Base-by-base conservation (phyloP, 148 eudicot species). In the Camellia lanceoleosa region DNA sequence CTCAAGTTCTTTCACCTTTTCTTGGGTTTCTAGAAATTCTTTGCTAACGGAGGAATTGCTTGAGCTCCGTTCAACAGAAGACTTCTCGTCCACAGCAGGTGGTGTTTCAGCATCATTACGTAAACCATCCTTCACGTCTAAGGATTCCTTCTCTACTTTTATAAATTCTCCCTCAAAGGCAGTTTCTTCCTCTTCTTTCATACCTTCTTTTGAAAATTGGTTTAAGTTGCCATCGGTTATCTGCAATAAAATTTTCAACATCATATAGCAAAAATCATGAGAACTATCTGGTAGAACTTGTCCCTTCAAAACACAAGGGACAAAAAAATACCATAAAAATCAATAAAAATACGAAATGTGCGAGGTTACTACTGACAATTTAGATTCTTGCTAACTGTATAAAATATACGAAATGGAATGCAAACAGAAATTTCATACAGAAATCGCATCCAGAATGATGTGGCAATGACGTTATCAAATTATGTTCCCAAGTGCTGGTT, bases 151-250 rank as follows among this genome's bases (percentile, higher is more conserved):
- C 82, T 96, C 99, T 56, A 96, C 92, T 79, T 96, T 96, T 42
- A 96, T 89, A 83, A 96, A 96, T 76, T 91, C 99, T 74, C 95
- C 99, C 56, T 96, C 98, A 49, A 87, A 79, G 70, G 81, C 80
- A 52, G 85, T 80, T 77, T 94, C 97, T 62, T 90, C 91, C 3
- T 89, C 94, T 38, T 92, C 91, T 78, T 89, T 87, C 75, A 87
- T 90, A 30, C 4, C 83, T 73, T 76, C 88, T 51, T 83, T 82
- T 51, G 68, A 91, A 84, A 51, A 49, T 66, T 82, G 86, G 44
- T 41, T 61, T 56, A 77, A 52, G n/a, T 71, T 71, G 30, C 61
- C 73, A 9, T 66, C 78, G 30, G 59, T 69, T 16, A 52, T 54
- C 85, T 88, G 77, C 49, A 52, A 73, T 58, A 71, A 62, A 16